A percentile compares a stretch with the other conserved stretches of the same genome.
phyloP scores from a whole-genome alignment of 2,329 filamentous ascomycete species.

The Aspergillus sp. region DNA sequence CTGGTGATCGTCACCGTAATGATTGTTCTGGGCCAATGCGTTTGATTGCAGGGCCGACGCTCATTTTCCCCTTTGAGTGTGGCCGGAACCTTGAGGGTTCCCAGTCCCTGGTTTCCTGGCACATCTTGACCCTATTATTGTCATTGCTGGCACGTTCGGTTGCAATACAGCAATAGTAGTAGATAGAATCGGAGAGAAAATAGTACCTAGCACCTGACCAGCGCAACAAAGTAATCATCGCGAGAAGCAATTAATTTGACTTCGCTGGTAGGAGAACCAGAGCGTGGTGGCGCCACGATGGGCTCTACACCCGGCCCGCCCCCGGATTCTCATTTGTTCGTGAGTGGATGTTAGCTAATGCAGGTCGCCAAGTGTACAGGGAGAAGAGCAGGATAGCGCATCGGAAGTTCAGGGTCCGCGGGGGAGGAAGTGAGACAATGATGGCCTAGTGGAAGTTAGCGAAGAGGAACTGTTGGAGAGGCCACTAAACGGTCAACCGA shows the following conservation, averaged over 20 bases:
- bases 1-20: slow-evolving; percentile 13
- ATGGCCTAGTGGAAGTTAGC: not conserved
- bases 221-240: not conserved
- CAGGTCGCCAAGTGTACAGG: too few relatives aligned
- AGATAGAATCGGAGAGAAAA: not conserved
- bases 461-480: not conserved
- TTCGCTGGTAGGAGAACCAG: slow-evolving; percentile 11
- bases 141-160: not conserved
- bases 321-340: slow-evolving; percentile 28
- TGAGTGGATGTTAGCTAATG: not conserved
- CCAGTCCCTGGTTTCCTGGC: not conserved
- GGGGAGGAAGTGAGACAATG: slow-evolving; percentile 1
- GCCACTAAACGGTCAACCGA: not conserved
- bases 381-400: not conserved
- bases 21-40: slow-evolving; percentile 15
- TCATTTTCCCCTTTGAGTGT: not conserved
- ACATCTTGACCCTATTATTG: not conserved
- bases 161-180: not conserved
- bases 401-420: not conserved
- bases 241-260: slow-evolving; percentile 12
- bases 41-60: not conserved
- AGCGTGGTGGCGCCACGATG: not conserved
- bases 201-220: not conserved
- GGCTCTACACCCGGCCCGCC: slow-evolving; percentile 19
- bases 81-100: not conserved